A percentile compares a stretch with the other conserved stretches of the same genome.
Conservation (phyloP, 1,284 basidiomycete species). For the Melampsora americana region DNA sequence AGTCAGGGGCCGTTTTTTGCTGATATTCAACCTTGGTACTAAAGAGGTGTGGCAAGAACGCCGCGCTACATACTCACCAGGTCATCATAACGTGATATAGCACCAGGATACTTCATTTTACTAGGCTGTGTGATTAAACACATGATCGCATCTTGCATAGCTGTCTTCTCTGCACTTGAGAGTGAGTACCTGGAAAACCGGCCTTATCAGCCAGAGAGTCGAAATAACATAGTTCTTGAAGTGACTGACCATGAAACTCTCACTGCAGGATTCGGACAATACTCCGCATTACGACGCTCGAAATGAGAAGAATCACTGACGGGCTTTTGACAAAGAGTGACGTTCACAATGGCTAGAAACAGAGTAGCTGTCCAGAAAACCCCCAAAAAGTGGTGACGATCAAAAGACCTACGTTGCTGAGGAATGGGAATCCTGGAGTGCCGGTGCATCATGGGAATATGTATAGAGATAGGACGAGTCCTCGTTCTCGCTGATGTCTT, state of each 20-base stretch:
- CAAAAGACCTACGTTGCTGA: background rate
- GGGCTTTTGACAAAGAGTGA: background rate
- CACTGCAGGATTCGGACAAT: constrained; percentile 30
- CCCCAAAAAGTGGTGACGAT: background rate
- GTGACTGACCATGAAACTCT: constrained; percentile 37
- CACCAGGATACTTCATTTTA: constrained; percentile 40
- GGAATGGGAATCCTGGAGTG: no score
- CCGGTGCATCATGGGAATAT: no score
- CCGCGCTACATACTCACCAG: constrained; percentile 24
- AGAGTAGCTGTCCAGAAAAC: background rate
- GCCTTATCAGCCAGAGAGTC: no score
- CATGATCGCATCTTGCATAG: constrained; percentile 9
- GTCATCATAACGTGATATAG: constrained; percentile 31
- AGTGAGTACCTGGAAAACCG: constrained; percentile 17
- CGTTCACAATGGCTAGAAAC: background rate
- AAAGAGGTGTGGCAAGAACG: no score
- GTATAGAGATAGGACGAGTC: no score
- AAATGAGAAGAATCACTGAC: background rate
- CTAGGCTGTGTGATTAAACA: constrained; percentile 26
- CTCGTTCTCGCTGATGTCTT: no score
- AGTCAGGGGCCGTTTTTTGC: no score
- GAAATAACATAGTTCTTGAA: background rate
- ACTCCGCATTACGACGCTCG: background rate
- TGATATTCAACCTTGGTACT: no score
- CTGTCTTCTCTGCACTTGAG: constrained; percentile 10